phyloP scores from a whole-genome alignment of 352 stramenopile species.

The Globisporangium radiosum region DNA sequence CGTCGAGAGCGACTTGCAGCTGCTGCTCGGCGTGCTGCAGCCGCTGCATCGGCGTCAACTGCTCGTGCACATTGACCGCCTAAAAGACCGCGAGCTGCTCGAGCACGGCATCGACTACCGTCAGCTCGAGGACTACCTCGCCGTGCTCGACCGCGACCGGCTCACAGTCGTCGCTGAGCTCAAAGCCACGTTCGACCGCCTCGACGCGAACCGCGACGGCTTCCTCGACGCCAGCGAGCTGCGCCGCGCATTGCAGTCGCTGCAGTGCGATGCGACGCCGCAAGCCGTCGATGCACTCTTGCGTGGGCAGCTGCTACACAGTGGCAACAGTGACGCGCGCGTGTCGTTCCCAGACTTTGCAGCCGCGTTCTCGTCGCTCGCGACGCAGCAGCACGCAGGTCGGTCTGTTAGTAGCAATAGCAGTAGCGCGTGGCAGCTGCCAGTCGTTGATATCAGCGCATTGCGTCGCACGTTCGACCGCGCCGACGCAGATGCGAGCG shows the following conservation, averaged over 20 bases:
- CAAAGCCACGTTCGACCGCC: slow-evolving; percentile 60
- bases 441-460: slow-evolving; percentile 28
- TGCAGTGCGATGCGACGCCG: slow-evolving; percentile 26
- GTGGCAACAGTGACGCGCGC: slow-evolving; percentile 13
- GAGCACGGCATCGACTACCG: slow-evolving; percentile 56
- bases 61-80: slow-evolving; percentile 46
- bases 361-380: slow-evolving; percentile 45
- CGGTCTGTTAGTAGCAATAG: slow-evolving; percentile 8
- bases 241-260: slow-evolving; percentile 28
- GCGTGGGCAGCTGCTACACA: slow-evolving; percentile 19
- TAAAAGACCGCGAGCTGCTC: slow-evolving; percentile 55
- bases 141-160: slow-evolving; percentile 58
- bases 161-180: slow-evolving; percentile 57
- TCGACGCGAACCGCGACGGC: slow-evolving; percentile 55
- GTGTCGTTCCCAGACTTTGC: slow-evolving; percentile 53
- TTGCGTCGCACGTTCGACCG: slow-evolving; percentile 40
- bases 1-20: slow-evolving; percentile 49
- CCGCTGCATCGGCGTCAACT: slow-evolving; percentile 52
- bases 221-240: slow-evolving; percentile 48
- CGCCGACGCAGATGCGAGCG: slow-evolving; percentile 27
- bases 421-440: slow-evolving; percentile 15
- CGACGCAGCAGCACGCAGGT: slow-evolving; percentile 37
- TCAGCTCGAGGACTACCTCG: slow-evolving; percentile 69
- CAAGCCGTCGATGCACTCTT: slow-evolving; percentile 31
- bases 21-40: slow-evolving; percentile 52